Evolutionary conservation across 768 basidiomycete genomes (phyloP).

Genomic region (Pholiota conissans): DNA sequence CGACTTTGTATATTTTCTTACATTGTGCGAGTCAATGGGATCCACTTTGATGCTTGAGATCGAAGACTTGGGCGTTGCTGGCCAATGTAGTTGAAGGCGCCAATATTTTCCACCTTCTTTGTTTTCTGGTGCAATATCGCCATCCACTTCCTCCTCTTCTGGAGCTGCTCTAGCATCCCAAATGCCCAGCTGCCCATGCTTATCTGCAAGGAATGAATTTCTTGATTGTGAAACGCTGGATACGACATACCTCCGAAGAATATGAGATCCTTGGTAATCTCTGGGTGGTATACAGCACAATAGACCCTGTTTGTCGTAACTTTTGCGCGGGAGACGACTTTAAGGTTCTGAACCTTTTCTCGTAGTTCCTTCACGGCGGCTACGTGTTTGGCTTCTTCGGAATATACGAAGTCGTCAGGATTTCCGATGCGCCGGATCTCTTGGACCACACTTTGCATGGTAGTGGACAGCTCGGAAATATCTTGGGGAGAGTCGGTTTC

Average conservation of each 20-base stretch:
- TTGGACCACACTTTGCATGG: slow-evolving; percentile 41
- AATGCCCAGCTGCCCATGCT: slow-evolving; percentile 79
- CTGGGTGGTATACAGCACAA: slow-evolving; percentile 80
- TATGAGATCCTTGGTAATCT: slow-evolving; percentile 76
- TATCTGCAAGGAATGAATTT: slow-evolving; percentile 47
- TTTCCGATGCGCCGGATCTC: slow-evolving; percentile 39
- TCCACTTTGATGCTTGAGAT: slow-evolving; percentile 79
- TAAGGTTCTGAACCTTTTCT: slow-evolving; percentile 52
- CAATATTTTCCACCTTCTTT: slow-evolving; percentile 74
- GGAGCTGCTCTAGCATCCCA: slow-evolving; percentile 80
- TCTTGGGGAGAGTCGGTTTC: slow-evolving; percentile 53
- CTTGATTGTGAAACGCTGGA: background rate
- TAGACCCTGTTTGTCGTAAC: slow-evolving; percentile 77
- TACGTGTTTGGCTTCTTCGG: slow-evolving; percentile 45
- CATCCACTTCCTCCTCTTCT: slow-evolving; percentile 73
- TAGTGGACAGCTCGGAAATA: slow-evolving; percentile 41
- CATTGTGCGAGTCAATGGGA: slow-evolving; percentile 73
- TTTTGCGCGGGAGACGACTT: slow-evolving; percentile 76
- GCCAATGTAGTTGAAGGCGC: slow-evolving; percentile 84
- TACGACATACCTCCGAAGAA: slow-evolving; percentile 71
- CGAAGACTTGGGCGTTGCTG: slow-evolving; percentile 75
- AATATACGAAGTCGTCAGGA: slow-evolving; percentile 53
- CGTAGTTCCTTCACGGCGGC: slow-evolving; percentile 53
- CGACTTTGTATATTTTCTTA: slow-evolving; percentile 28
- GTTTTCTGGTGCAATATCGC: slow-evolving; percentile 39